Evolutionary conservation across 257 asterid genomes (phyloP).

Genomic region (Thymus mandschuricus): DNA sequence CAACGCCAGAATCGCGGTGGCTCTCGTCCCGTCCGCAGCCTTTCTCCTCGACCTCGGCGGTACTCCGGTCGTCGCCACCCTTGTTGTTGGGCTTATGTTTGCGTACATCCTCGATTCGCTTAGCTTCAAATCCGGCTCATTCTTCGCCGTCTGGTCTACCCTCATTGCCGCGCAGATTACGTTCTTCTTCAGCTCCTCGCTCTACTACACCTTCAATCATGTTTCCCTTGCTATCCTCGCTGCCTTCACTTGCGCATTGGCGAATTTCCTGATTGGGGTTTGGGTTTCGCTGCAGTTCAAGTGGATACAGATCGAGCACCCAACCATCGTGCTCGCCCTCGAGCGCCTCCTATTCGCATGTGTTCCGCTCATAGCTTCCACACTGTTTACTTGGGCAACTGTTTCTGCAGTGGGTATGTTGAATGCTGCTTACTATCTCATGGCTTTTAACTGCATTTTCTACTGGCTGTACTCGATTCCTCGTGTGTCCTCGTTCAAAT

Average conservation of each 20-base stretch:
- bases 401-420: constrained; percentile 89
- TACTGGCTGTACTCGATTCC: constrained; percentile 97
- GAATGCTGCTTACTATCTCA: constrained; percentile 85
- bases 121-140: constrained; percentile 82
- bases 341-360: constrained; percentile 90
- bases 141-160: constrained; percentile 89
- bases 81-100: constrained; percentile 78
- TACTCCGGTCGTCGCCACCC: constrained; percentile 80
- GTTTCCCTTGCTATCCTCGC: constrained; percentile 63
- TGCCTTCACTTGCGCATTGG: constrained; percentile 64
- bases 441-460: constrained; percentile 83
- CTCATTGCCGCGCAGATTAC: constrained; percentile 80
- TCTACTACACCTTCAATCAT: constrained; percentile 58
- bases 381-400: constrained; percentile 92
- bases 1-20: constrained; percentile 79
- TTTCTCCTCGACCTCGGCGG: constrained; percentile 99
- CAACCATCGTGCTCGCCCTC: constrained; percentile 83
- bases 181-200: constrained; percentile 78
- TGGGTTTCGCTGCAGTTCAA: constrained; percentile 97
- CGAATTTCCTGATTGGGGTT: constrained; percentile 85
- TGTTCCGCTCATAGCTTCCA: constrained; percentile 70
- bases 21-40: constrained; percentile 80
- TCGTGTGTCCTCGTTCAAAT: constrained; percentile 74
- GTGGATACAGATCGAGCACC: constrained; percentile 96
- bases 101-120: constrained; percentile 92